Conservation (phyloP, 306 rosid species). For the Coriaria nepalensis region DNA sequence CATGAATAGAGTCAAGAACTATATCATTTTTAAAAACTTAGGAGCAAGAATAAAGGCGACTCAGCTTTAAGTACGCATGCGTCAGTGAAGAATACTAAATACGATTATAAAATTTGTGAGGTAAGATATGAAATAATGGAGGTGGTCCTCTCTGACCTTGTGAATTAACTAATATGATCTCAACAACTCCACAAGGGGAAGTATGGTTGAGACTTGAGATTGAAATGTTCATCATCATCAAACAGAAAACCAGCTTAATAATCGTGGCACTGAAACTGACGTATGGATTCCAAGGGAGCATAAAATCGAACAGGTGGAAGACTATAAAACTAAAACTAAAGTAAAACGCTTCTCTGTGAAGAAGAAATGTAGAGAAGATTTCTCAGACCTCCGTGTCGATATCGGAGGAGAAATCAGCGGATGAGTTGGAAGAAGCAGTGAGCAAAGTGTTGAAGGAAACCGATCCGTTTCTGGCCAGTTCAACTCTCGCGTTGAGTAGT, state of each 20-base stretch:
- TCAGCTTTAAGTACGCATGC: conserved; percentile 7
- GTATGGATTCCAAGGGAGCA: too few species aligned
- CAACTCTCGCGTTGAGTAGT: conserved; percentile 50
- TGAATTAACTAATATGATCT: too few species aligned
- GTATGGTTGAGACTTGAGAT: too few species aligned
- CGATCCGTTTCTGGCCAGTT: conserved; percentile 41
- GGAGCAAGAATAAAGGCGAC: conserved; percentile 11
- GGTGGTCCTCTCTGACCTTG: too few species aligned
- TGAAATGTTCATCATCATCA: too few species aligned
- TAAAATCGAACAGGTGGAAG: too few species aligned
- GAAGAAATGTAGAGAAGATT: not conserved
- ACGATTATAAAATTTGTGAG: not conserved
- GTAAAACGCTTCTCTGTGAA: not conserved
- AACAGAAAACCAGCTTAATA: too few species aligned
- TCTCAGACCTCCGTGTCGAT: conserved; percentile 45
- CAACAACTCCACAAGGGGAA: too few species aligned
- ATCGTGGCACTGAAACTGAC: too few species aligned
- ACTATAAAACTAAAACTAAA: not conserved
- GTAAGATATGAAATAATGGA: not conserved
- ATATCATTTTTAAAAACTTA: conserved; percentile 16
- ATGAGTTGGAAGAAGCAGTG: conserved; percentile 35
- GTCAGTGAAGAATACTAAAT: not conserved
- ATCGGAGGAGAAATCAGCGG: conserved; percentile 42
- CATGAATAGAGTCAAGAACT: conserved; percentile 11
- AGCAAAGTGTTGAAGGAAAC: conserved; percentile 60